Evolutionary conservation across 305 asterid genomes (phyloP).

Genomic region (Striga hermonthica): DNA sequence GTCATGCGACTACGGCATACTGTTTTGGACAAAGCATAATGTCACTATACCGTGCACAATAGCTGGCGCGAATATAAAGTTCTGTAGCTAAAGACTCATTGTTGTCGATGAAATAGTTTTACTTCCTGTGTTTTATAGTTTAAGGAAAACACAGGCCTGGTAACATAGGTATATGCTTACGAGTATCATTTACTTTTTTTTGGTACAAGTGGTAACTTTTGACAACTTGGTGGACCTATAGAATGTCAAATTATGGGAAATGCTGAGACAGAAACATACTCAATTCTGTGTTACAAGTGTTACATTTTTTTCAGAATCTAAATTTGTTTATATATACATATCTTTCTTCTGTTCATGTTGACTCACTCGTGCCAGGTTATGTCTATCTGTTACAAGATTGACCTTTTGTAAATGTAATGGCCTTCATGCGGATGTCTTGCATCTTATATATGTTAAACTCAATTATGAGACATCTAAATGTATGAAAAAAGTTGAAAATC

Average conservation of each 20-base stretch:
- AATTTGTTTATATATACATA: neutral
- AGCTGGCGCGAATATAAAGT: neutral
- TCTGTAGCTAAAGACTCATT: neutral
- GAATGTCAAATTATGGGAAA: too few species aligned
- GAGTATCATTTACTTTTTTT: too few species aligned
- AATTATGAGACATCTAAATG: slow-evolving; percentile 14
- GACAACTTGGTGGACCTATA: too few species aligned
- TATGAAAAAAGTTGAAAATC: slow-evolving; percentile 7
- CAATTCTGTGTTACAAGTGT: neutral
- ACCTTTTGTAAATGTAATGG: slow-evolving; percentile 1
- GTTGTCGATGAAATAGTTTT: neutral
- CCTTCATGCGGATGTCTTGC: slow-evolving; percentile 17
- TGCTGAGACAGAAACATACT: neutral
- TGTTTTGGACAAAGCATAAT: slow-evolving; percentile 9
- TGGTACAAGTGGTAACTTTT: too few species aligned
- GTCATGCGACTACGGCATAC: slow-evolving; percentile 7
- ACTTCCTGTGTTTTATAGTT: neutral
- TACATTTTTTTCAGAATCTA: slow-evolving; percentile 9
- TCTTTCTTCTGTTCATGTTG: neutral
- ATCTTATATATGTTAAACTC: slow-evolving; percentile 11
- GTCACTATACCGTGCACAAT: slow-evolving; percentile 10
- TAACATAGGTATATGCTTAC: too few species aligned
- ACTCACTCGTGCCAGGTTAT: neutral
- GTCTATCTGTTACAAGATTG: slow-evolving; percentile 21
- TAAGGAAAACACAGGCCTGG: neutral